Percentiles rank a stretch among this genome's conserved stretches.
Conservation (phyloP, 805 yeast genomes). For the Candida anglica region DNA sequence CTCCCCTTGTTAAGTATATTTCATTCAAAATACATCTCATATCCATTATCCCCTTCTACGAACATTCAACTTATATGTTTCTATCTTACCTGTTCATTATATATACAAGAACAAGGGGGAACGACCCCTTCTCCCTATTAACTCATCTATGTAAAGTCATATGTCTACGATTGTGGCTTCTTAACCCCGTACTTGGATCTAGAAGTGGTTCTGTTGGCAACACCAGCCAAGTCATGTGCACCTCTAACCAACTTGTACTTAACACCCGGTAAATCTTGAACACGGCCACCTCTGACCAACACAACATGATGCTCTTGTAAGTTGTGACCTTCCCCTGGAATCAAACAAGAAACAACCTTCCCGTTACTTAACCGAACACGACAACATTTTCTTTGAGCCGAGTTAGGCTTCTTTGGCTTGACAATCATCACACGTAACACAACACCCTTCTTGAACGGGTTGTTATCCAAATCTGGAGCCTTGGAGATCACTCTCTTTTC, state of each 20-base stretch:
- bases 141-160: no score
- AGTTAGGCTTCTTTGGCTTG: slow-evolving; percentile 97
- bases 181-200: slow-evolving; percentile 94
- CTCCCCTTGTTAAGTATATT: no score
- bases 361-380: slow-evolving; percentile 93
- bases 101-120: no score
- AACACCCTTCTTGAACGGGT: slow-evolving; percentile 91
- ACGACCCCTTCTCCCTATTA: no score
- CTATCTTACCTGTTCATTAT: no score
- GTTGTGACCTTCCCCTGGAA: slow-evolving; percentile 98
- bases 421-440: slow-evolving; percentile 90
- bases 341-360: slow-evolving; percentile 82
- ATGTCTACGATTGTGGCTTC: slow-evolving; percentile 59
- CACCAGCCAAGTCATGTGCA: slow-evolving; percentile 88
- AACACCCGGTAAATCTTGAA: slow-evolving; percentile 97
- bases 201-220: slow-evolving; percentile 84
- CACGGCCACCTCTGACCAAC: slow-evolving; percentile 95
- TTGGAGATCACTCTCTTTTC: slow-evolving; percentile 48
- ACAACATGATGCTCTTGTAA: slow-evolving; percentile 98
- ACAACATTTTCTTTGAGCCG: slow-evolving; percentile 95
- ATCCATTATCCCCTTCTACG: no score
- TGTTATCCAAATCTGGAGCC: slow-evolving; percentile 78
- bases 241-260: slow-evolving; percentile 94
- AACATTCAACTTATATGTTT: no score
- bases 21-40: no score